Base-by-base conservation (phyloP, 805 yeast species). In the Sugiyamaella americana region DNA sequence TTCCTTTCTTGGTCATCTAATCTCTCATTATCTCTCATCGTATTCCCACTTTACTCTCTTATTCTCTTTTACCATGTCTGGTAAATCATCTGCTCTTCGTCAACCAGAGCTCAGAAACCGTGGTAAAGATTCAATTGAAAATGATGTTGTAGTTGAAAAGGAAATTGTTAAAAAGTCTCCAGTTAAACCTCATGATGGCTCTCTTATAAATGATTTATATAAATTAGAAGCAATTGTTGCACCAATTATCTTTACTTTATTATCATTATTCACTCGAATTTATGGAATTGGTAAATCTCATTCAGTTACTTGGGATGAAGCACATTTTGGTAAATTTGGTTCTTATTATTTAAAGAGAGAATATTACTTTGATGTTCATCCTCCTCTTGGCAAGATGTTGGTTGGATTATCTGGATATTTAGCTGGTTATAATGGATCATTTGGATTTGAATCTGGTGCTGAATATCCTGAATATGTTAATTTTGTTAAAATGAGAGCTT, bases 281-380 rank as follows among this genome's bases (percentile, higher is more conserved):
- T 80, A 85, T 67, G 74, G 74, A 51, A 84, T 88, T 58, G 87
- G 87, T 41, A 70, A 72, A 44, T 80, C 85, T 53, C 71, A 77
- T 46, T 66, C 71, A 46, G 96, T 89, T 29, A 87, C 87, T 40
- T 89, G 97, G 97, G 97, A 88, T 68, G 97, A 88, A 64, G 97
- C 96, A 36, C 96, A 89, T 70, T 91, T 91, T 65, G 98, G 97
- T 43, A 93, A 91, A 64, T 91, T 91, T 64, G 98, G 97, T 26
- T 82, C 96, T 10, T 83, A 87, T 64, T 91, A 91, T 66, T 71
- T 91, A 52, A 81, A 77, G 57, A 93, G 87, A 56, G 95, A 87
- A 59, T 87, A 85, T 63, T 91, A 89, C 65, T 94, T 87, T 63
- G 98, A 91, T 66, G 96, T 91, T 29, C 98, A 91, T 67, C 98